Percentiles rank a stretch among this genome's conserved stretches.
phyloP scores from a whole-genome alignment of 2,329 filamentous ascomycete genomes.

The Fusarium proliferatum region DNA sequence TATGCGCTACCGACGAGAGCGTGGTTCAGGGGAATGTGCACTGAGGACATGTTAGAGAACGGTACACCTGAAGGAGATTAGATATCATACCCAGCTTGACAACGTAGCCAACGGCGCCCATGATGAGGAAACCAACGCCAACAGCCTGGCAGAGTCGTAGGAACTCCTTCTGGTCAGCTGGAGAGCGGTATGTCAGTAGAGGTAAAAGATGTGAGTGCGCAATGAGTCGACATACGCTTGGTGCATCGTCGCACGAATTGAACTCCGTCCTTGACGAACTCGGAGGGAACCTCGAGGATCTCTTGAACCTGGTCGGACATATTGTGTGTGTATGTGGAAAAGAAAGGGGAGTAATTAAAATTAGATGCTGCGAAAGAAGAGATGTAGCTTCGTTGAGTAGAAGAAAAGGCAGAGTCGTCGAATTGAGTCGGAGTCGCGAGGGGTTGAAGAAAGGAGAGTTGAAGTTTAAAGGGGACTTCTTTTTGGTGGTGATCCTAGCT shows the following conservation, averaged over 20 bases:
- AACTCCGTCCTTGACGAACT: conserved; percentile 71
- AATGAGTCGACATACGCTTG: conserved; percentile 61
- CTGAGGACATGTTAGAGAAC: conserved; percentile 50
- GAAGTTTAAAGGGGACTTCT: conserved; percentile 38
- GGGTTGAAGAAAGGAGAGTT: conserved; percentile 36
- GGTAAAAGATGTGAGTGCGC: background rate
- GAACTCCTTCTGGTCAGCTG: conserved; percentile 58
- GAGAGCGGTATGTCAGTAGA: conserved; percentile 5
- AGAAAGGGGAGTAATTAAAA: conserved; percentile 25
- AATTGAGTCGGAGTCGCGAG: conserved; percentile 22
- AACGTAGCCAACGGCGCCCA: conserved; percentile 76
- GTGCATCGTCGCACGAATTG: conserved; percentile 72
- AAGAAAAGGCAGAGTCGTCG: conserved; percentile 18
- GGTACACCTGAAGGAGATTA: background rate
- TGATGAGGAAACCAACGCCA: conserved; percentile 75
- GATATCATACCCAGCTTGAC: conserved; percentile 72
- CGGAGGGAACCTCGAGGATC: conserved; percentile 74
- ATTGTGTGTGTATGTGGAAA: conserved; percentile 40
- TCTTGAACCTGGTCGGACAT: conserved; percentile 78
- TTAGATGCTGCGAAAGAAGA: conserved; percentile 6
- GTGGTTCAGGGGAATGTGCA: conserved; percentile 78
- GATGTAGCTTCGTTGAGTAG: conserved; percentile 11
- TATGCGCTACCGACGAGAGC: conserved; percentile 75
- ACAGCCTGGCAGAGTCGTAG: conserved; percentile 66
- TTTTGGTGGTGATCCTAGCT: conserved; percentile 28